Evolutionary conservation across 768 basidiomycete species (phyloP).

Genomic region (Psilocybe subaeruginosa): DNA sequence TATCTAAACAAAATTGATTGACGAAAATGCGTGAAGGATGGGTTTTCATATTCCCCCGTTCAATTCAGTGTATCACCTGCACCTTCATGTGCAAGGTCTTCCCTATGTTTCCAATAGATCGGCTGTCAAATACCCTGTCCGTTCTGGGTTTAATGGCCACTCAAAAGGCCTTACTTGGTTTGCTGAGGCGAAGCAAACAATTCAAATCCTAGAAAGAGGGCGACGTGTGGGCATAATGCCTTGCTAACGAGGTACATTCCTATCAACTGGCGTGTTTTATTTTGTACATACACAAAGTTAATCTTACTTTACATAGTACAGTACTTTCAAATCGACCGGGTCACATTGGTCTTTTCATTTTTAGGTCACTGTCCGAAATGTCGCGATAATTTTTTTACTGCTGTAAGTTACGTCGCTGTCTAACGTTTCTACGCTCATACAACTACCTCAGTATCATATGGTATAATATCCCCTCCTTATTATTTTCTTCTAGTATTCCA

Average conservation of each 20-base stretch:
- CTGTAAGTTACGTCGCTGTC: neutral
- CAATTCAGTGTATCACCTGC: conserved; percentile 71
- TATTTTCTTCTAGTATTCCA: neutral
- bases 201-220: conserved; percentile 59
- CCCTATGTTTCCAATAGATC: conserved; percentile 54
- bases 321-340: neutral
- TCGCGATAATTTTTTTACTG: neutral
- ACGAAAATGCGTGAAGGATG: conserved; percentile 47
- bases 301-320: neutral
- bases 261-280: neutral
- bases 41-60: conserved; percentile 87
- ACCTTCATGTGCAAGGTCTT: conserved; percentile 72
- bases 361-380: neutral
- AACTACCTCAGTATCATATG: neutral
- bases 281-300: neutral
- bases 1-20: conserved; percentile 10
- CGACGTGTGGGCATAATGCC: conserved; percentile 53
- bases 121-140: conserved; percentile 52
- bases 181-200: conserved; percentile 60
- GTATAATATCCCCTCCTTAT: neutral
- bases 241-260: conserved; percentile 32
- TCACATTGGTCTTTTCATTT: neutral
- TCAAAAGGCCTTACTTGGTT: conserved; percentile 80
- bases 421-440: neutral
- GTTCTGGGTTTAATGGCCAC: conserved; percentile 36